These are phyloP conservation scores for Cicer bijugum DNA, from an alignment of 306 rosid species.

Conservation along the genomic window DNA sequence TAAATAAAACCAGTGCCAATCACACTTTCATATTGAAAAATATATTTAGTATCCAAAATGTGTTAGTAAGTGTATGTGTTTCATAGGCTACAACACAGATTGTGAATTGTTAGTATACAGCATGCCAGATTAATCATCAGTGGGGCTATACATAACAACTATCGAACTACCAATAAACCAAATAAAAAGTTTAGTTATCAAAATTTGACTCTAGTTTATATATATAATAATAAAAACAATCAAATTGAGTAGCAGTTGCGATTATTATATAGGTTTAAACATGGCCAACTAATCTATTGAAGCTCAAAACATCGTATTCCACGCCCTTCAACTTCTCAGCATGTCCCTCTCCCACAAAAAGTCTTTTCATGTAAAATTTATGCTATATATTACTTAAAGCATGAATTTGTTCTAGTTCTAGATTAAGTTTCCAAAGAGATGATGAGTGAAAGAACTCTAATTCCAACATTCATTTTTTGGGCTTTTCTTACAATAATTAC, in stretches of 20 bases:
- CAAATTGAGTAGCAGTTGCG: slow-evolving; percentile 25
- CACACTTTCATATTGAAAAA: not conserved
- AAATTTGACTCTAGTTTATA: slow-evolving; percentile 53
- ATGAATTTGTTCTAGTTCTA: not conserved
- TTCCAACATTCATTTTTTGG: slow-evolving; percentile 82
- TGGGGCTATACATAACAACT: slow-evolving; percentile 66
- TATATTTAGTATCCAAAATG: too few species aligned
- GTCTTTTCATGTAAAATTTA: slow-evolving; percentile 25
- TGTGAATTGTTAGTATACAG: slow-evolving; percentile 39
- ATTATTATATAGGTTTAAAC: slow-evolving; percentile 47
- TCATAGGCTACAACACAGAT: not conserved
- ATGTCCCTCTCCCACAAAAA: not conserved
- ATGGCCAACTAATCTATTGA: slow-evolving; percentile 67
- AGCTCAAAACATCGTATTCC: slow-evolving; percentile 39
- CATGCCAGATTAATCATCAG: slow-evolving; percentile 55
- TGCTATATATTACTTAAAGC: not conserved
- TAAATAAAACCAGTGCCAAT: slow-evolving; percentile 10
- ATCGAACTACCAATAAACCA: slow-evolving; percentile 68
- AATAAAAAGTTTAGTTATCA: slow-evolving; percentile 52
- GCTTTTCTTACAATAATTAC: slow-evolving; percentile 75
- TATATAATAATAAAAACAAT: slow-evolving; percentile 14
- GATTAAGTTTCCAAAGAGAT: slow-evolving; percentile 36
- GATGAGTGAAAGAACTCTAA: slow-evolving; percentile 68
- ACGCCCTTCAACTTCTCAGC: slow-evolving; percentile 27
- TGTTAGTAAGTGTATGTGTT: too few species aligned